Base-by-base conservation (phyloP, 495 filamentous ascomycete species). In the Daldinia decipiens region DNA sequence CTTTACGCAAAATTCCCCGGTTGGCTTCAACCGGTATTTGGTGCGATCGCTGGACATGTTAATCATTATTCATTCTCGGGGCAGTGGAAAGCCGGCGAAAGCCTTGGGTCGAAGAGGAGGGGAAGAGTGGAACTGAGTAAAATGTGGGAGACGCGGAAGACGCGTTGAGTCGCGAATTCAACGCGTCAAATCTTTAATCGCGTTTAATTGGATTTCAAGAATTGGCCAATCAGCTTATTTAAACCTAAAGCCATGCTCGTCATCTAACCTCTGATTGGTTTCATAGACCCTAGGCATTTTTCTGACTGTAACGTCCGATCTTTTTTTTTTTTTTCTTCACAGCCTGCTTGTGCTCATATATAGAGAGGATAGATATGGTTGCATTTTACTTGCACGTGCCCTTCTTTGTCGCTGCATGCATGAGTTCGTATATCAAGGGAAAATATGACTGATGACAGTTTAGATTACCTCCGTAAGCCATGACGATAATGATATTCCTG, bases 1-100 rank as follows among this genome's bases (percentile, higher is more conserved):
- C 64, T 67, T 67, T 67, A 40, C 29, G 31, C n/a, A 55, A 34
- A 72, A 72, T 59, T 72, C 54, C 64, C 69, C 69, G 69, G 69
- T 67, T 72, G 69, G 69, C 3, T 64, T 67, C 34, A 57, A 54
- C 58, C 59, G 65, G 65, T 68, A 72, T 61, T 58, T 65, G 36
- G 47, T 34, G 59, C 58, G 63, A 67, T 71, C 69, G 34, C 34
- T 68, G 56, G 36, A 7, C 54, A 70, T 68, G 45, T 29, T 36
- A 32, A 51, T 65, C 43, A 29, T 50, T 67, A 36, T 60, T 65
- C 43, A 29, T 50, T 67, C 29, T 60, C 47, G 67, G 55, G 29
- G 50, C 17, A 43, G 57, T 65, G 55, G 63, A 62, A 59, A 40
- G 17, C 43, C 26, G 31, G 51, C 39, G 32, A 43, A 52, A 50